Evolutionary conservation across 139 green algal species (phyloP), one percentile per base, ranked within the genome.

Genomic region (Tetradesmus obliquus): DNA sequence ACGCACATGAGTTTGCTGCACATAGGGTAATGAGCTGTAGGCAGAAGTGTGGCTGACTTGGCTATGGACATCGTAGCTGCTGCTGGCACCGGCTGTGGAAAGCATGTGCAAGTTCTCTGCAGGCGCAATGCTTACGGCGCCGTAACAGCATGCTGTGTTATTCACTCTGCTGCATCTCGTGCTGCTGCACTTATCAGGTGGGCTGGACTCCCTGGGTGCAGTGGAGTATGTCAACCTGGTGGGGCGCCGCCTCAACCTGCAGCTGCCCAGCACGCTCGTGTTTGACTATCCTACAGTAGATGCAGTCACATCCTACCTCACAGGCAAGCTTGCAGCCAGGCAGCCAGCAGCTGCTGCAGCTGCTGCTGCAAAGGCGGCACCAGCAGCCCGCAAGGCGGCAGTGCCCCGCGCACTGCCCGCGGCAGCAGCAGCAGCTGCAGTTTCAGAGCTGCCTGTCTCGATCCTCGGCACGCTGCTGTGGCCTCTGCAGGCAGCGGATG

Each of bases 271-370:
- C 82, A 94, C 93, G 8, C 91, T 95, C 83, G 90, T 98, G 19
- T 99, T 98, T 88, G 97, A 99, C 94, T 96, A 98, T 91, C 97
- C 97, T 9, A 97, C 97, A 54, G 84, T 92, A 0, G 60, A 84
- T 17, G 94, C 93, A n/a, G 93, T 97, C 13, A 94, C 93, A 0
- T 13, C 57, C 0, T 94, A 94, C 88, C 20, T 97, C 2, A 12
- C 86, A 1, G 82, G 22, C 17, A 93, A 94, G 60, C 88, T 96
- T 5, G 84, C 87, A 74, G 71, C 88, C 0, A 58, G 60, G n/a
- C 71, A 86, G 32, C 74, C 55, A 32, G n/a, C 88, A 87, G 20
- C 55, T 57, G 53, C 87, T 55, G 62, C 72, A 9, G 86, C 87
- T 53, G 76, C 79, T 53, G 76, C 79, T 15, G 17, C 45, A 0